These are phyloP conservation scores for Zizania latifolia DNA, from an alignment of 176 grass and related monocot species.

Conservation along the genomic window DNA sequence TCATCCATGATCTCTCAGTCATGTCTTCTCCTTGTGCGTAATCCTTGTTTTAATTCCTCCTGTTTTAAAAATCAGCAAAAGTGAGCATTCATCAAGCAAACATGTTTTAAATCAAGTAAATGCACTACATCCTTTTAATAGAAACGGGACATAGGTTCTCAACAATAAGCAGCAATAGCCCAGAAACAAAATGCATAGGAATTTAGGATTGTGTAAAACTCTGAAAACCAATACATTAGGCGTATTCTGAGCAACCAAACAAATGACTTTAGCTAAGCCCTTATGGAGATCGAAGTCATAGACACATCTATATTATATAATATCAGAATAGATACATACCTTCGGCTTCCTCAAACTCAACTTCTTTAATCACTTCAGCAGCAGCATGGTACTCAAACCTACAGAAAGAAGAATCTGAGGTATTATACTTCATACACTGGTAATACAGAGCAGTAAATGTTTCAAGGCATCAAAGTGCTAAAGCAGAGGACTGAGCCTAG, in stretches of 20 bases:
- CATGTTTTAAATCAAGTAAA: background rate
- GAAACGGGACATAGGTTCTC: background rate
- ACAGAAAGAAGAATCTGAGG: constrained; percentile 6
- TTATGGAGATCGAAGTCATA: background rate
- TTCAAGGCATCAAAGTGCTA: background rate
- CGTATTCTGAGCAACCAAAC: background rate
- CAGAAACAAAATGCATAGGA: background rate
- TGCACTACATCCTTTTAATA: background rate
- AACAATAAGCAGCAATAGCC: background rate
- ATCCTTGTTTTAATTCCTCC: constrained; percentile 73
- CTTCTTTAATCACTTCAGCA: constrained; percentile 75
- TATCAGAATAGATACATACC: constrained; percentile 37
- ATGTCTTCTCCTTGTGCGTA: constrained; percentile 43
- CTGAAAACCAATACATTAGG: background rate
- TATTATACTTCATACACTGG: background rate
- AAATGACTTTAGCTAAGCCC: background rate
- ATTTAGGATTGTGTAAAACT: background rate
- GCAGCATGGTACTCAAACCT: constrained; percentile 89
- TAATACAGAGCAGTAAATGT: constrained; percentile 1
- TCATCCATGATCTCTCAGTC: constrained; percentile 23
- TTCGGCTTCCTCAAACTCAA: constrained; percentile 76
- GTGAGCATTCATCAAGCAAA: constrained; percentile 1
- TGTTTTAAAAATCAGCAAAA: constrained; percentile 23
- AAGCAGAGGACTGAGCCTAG: background rate
- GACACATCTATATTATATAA: background rate